Evolutionary conservation across 225 moss, liverwort and hornwort genomes (phyloP), one percentile per base, ranked within the genome.

Genomic region (Lunularia cruciata): DNA sequence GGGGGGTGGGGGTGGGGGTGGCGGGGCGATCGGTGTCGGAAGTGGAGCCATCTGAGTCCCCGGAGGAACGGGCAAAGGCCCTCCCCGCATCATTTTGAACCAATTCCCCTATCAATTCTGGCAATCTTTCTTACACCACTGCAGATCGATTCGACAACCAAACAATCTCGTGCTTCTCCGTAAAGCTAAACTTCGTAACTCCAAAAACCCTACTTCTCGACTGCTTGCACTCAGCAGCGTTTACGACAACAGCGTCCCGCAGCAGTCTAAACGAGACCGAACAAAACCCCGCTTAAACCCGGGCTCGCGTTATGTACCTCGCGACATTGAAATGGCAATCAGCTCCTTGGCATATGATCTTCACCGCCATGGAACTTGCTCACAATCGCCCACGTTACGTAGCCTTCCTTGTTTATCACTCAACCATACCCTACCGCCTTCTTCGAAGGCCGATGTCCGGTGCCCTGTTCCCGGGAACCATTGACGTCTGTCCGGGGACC

Each of bases 1-100:
- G 25, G 79, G 82, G 36, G 81, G 79, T 54, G 80, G 71, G 31
- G 84, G 84, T 35, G 75, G 84, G 16, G 81, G 81, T 27, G 74
- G 65, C 11, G 74, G 45, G 37, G 71, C 66, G 48, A 70, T 76
- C 28, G 73, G 76, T 4, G 72, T 72, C 36, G 82, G 57, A 54
- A 86, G 72, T 27, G 91, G 87, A 62, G 75, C 83, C 70, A 76
- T 60, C 67, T 77, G 77, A 27, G 87, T 84, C 20, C 78, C 81
- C 55, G 84, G 81, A 57, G 84, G 84, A 61, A 74, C 65, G 61
- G 72, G 77, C 72, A 69, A 65, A 75, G 66, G 79, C 47, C 73
- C 76, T 78, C 74, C 77, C 57, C 77, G 67, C 74, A 82, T 77
- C 82, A 82, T 82, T 56, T 25, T 75, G 16, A 30, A 48, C 48